Evolutionary conservation across 208 protist genomes (phyloP).

Genomic region (Leishmania major): DNA sequence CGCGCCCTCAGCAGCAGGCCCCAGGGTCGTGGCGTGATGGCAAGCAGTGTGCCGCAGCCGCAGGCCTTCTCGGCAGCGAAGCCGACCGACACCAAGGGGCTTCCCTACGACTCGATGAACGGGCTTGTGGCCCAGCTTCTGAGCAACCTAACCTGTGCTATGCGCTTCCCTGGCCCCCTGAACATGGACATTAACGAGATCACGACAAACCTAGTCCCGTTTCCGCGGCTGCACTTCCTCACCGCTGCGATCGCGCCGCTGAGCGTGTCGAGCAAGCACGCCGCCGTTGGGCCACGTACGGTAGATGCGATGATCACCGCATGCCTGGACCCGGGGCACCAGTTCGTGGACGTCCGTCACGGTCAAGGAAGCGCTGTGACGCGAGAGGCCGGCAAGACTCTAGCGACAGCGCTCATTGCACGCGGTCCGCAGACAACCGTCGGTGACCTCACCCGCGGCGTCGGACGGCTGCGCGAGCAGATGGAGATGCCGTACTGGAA

Average conservation of each 20-base stretch:
- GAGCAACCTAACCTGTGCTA: conserved; percentile 94
- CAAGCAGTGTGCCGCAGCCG: conserved; percentile 37
- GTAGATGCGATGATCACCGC: conserved; percentile 90
- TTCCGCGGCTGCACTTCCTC: conserved; percentile 93
- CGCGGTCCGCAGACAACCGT: conserved; percentile 93
- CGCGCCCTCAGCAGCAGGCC: conserved; percentile 30
- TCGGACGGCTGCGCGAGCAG: conserved; percentile 74
- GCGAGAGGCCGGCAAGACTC: conserved; percentile 50
- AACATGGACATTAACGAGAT: conserved; percentile 98
- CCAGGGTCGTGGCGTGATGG: conserved; percentile 10
- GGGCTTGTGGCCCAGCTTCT: conserved; percentile 94
- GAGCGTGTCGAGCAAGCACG: conserved; percentile 59
- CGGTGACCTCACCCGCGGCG: conserved; percentile 92
- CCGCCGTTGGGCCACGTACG: conserved; percentile 50
- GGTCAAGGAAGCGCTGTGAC: conserved; percentile 31
- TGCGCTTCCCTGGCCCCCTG: conserved; percentile 94
- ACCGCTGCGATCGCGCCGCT: conserved; percentile 92
- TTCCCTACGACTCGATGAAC: conserved; percentile 97
- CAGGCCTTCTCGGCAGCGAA: conserved; percentile 64
- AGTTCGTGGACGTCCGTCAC: conserved; percentile 74
- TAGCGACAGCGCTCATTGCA: conserved; percentile 92
- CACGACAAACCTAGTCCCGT: conserved; percentile 97
- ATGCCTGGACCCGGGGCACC: conserved; percentile 83
- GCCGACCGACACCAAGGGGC: conserved; percentile 72
- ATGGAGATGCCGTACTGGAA: conserved; percentile 95